Base-by-base conservation (phyloP, 345 rosid species). In the Rhizophora mangle region DNA sequence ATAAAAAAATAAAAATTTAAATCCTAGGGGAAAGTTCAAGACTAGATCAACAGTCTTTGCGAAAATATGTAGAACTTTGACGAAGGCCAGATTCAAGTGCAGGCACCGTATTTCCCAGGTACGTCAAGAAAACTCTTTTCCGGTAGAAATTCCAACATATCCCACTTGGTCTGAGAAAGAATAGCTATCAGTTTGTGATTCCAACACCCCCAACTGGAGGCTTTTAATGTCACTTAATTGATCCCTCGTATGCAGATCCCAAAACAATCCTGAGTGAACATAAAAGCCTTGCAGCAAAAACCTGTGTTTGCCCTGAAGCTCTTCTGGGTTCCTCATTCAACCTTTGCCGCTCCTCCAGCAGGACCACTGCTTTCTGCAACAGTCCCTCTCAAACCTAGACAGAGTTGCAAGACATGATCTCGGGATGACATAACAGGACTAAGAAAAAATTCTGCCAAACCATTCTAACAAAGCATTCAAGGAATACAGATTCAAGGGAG, bases 311-410 rank as follows among this genome's bases (percentile, higher is more conserved):
- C 19, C 7, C n/a, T 39, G 22, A 63, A 10, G 49, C 62, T 31
- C 51, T 22, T 64, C 6, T 0, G 32, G 49, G 32, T 32, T 52
- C 49, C 58, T 89, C 85, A 92, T 82, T 95, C 98, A 36, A 87
- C 96, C 82, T 92, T 92, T 64, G 91, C 97, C 43, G 89, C 72
- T 80, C 63, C 93, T 16, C 79, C 95, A 11, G 63, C 83, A 61
- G 87, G 87, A 13, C 79, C 73, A 83, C 90, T 80, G 82, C 89
- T 86, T 68, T 92, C 98, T 21, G 75, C 94, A 52, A 95, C 96
- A 19, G 97, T 95, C 98, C 85, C 74, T 84, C 52, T 90, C 91
- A 71, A 95, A 95, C 88, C 98, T 90, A 78, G 72, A 80, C 37
- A 65, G 46, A 71, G 20, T 62, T 30, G 37, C 24, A 37, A 30